Evolutionary conservation across 2,329 filamentous ascomycete species (phyloP), one percentile per base, ranked within the genome.

Genomic region (Trichoderma aggressivum): DNA sequence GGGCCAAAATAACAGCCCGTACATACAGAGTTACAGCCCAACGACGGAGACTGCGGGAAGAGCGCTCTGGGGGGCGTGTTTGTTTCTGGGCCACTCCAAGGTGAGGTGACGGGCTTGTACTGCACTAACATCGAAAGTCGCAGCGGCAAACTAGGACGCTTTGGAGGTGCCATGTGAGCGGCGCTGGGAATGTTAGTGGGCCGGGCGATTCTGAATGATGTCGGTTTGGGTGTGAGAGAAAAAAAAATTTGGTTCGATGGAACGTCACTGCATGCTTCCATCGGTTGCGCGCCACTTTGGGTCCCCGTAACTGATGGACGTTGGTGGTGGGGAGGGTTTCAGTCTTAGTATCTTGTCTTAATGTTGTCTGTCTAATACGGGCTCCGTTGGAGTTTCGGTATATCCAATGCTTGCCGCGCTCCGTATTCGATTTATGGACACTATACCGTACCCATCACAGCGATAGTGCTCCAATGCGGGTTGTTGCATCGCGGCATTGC

Each of bases 221-320:
- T 26, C 14, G 28, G 18, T 32, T 24, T 56, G 30, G 34, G 64
- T 21, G 50, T 67, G 56, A 43, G 30, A 60, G 36, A 18, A 67
- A 68, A 70, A 59, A 63, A 63, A 63, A 63, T 14, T 30, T 18
- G 50, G 53, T 26, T 71, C 70, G 74, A 75, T 75, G 74, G 71
- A 75, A 75, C 74, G 74, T 75, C 74, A 75, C 74, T 69, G 73
- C 74, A 73, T 71, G 67, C 70, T 62, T 64, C 58, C 68, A 70
- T 63, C 62, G 55, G 26, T 43, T 59, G 36, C 39, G 50, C 50
- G 61, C 53, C 61, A 65, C 61, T 39, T 5, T 34, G 32, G 30
- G 36, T 34, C 65, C 63, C 47, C 50, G 32, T 39, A 36, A 28
- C 63, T 53, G 47, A 53, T 53, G 47, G 47, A 53, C 47, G 43